A percentile compares a stretch with the other conserved stretches of the same genome.
Conservation (phyloP, 1,139 yeast genomes). For the Debaryomyces coudertii region DNA sequence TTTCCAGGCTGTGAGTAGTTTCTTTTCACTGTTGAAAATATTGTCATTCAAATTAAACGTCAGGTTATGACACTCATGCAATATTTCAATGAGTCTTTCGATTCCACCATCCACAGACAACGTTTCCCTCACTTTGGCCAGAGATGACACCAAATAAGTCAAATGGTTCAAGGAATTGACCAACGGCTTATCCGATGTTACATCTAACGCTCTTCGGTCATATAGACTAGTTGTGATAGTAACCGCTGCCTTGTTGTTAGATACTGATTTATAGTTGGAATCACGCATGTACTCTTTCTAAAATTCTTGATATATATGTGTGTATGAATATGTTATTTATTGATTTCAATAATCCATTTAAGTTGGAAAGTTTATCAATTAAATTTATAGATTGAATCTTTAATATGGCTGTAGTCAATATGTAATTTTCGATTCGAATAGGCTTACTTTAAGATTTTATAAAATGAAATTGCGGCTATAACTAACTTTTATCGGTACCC, state of each 20-base stretch:
- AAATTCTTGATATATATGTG: not conserved
- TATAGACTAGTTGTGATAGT: conserved; percentile 86
- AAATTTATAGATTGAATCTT: not conserved
- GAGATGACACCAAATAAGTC: conserved; percentile 82
- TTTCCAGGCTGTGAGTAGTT: conserved; percentile 82
- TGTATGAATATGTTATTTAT: conserved; percentile 3
- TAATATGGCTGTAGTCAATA: not conserved
- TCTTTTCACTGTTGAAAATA: conserved; percentile 50
- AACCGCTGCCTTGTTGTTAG: conserved; percentile 85
- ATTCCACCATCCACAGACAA: conserved; percentile 89
- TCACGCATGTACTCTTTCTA: conserved; percentile 66
- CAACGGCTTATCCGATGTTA: conserved; percentile 85
- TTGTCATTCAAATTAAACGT: conserved; percentile 35
- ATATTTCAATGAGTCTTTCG: conserved; percentile 81
- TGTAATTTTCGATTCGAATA: not conserved
- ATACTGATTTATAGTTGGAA: conserved; percentile 78
- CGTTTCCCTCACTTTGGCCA: conserved; percentile 89
- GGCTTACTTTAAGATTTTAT: not conserved
- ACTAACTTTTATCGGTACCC: not conserved
- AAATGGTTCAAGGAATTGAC: conserved; percentile 90
- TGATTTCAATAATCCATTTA: conserved; percentile 2
- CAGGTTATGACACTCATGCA: conserved; percentile 71
- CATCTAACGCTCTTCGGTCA: conserved; percentile 90
- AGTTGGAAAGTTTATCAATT: not conserved
- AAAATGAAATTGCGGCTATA: not conserved